phyloP scores from a whole-genome alignment of 345 rosid genomes.

The Acer campestre region DNA sequence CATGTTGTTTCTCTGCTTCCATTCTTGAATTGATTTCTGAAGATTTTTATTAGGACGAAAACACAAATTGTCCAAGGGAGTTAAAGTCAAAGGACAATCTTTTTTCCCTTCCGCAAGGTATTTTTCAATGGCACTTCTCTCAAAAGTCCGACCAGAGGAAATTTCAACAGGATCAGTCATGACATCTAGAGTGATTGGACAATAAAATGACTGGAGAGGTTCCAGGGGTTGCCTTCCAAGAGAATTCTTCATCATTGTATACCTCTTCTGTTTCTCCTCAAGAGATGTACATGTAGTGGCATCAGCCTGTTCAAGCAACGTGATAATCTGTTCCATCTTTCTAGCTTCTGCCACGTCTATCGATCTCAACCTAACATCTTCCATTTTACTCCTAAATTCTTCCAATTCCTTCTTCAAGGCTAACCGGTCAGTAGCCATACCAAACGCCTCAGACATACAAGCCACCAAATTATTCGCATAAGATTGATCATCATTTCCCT shows the following conservation, averaged over 20 bases:
- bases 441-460: slow-evolving; percentile 18
- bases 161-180: slow-evolving; percentile 37
- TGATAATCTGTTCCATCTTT: slow-evolving; percentile 22
- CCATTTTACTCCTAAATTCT: slow-evolving; percentile 23
- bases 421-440: slow-evolving; percentile 18
- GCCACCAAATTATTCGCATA: slow-evolving; percentile 20
- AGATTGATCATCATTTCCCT: slow-evolving; percentile 14
- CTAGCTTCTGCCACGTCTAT: slow-evolving; percentile 19
- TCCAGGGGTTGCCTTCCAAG: slow-evolving; percentile 25
- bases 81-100: slow-evolving; percentile 19
- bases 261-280: slow-evolving; percentile 27
- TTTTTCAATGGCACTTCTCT: slow-evolving; percentile 31
- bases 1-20: slow-evolving; percentile 33
- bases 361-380: slow-evolving; percentile 12
- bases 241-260: slow-evolving; percentile 6
- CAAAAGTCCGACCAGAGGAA: slow-evolving; percentile 29
- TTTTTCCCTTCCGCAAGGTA: slow-evolving; percentile 32
- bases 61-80: slow-evolving; percentile 16
- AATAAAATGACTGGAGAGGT: slow-evolving; percentile 29
- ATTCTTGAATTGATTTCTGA: slow-evolving; percentile 28
- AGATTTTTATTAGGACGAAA: slow-evolving; percentile 33
- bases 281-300: slow-evolving; percentile 24
- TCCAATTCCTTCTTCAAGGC: slow-evolving; percentile 20
- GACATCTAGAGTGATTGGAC: slow-evolving; percentile 30
- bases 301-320: slow-evolving; percentile 30